Percentiles rank a stretch among this genome's conserved stretches.
Conservation (phyloP, 2,329 filamentous ascomycete species). For the Neodidymelliopsis sp. region DNA sequence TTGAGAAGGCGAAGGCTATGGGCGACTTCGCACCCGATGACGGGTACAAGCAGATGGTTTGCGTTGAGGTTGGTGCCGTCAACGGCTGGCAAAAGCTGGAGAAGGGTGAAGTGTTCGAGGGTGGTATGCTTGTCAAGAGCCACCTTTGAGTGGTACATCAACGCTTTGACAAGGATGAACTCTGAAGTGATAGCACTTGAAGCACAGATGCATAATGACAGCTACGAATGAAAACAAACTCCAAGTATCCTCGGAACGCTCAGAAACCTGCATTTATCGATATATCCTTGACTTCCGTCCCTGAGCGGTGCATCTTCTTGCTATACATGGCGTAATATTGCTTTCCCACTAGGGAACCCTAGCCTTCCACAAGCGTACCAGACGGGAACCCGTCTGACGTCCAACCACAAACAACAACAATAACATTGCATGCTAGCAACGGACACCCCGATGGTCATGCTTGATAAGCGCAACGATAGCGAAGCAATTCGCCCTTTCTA, state of each 20-base stretch:
- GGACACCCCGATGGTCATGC: constrained; percentile 23
- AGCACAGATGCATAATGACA: constrained; percentile 12
- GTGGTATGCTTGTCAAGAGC: constrained; percentile 64
- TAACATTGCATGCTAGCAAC: constrained; percentile 31
- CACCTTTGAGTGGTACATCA: constrained; percentile 30
- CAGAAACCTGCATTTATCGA: not conserved
- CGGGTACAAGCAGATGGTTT: constrained; percentile 92
- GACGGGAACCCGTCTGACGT: constrained; percentile 19
- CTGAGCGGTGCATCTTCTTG: not conserved
- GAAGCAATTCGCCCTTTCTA: constrained; percentile 20
- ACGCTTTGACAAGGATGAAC: too few relatives aligned
- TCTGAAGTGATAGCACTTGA: too few relatives aligned
- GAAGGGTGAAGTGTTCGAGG: constrained; percentile 74
- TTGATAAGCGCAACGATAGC: constrained; percentile 18
- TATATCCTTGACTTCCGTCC: too few relatives aligned
- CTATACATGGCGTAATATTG: constrained; percentile 2
- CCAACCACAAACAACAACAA: constrained; percentile 33
- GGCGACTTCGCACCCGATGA: constrained; percentile 88
- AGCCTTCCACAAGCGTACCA: constrained; percentile 21
- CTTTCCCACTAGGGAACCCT: constrained; percentile 18
- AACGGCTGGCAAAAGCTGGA: constrained; percentile 84
- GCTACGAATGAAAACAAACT: not conserved
- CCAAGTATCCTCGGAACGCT: too few relatives aligned
- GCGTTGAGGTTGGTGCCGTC: constrained; percentile 89
- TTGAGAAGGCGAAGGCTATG: constrained; percentile 81